A percentile compares a stretch with the other conserved stretches of the same genome.
Evolutionary conservation across 768 basidiomycete genomes (phyloP).

Genomic region (Fomitopsis pulvina): DNA sequence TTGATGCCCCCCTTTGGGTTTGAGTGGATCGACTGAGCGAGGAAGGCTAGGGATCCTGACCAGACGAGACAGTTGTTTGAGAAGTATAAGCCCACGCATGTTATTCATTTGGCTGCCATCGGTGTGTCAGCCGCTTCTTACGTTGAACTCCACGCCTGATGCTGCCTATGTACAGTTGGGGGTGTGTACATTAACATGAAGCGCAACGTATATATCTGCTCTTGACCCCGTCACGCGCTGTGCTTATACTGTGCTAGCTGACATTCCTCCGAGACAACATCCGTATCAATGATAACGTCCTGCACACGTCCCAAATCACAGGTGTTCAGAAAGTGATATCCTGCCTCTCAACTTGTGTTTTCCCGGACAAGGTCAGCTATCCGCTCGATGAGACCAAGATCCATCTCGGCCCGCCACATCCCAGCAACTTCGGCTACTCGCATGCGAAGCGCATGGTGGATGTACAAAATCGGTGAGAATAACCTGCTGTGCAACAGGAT

Average conservation of each 20-base stretch:
- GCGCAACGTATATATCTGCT: conserved; percentile 68
- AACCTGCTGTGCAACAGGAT: not conserved
- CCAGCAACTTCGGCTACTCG: conserved; percentile 95
- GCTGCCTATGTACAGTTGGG: conserved; percentile 51
- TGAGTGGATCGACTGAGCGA: not conserved
- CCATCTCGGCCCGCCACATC: conserved; percentile 87
- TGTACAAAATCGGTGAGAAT: conserved; percentile 81
- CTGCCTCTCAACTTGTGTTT: conserved; percentile 95
- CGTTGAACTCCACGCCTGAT: not conserved
- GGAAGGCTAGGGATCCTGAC: conserved; percentile 54
- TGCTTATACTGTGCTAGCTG: conserved; percentile 36
- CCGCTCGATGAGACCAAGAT: conserved; percentile 92
- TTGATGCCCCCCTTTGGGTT: not conserved
- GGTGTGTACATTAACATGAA: conserved; percentile 96
- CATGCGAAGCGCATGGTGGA: conserved; percentile 96
- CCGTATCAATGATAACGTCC: conserved; percentile 92
- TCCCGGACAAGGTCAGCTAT: conserved; percentile 91
- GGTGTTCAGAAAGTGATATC: conserved; percentile 79
- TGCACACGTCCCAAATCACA: conserved; percentile 56
- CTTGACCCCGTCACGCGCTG: not conserved
- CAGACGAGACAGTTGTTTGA: conserved; percentile 73
- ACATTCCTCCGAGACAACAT: conserved; percentile 94
- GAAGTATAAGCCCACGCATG: conserved; percentile 91
- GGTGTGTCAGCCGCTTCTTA: conserved; percentile 40
- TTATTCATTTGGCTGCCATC: conserved; percentile 92